phyloP scores from a whole-genome alignment of 1,284 basidiomycete genomes.

The Takashimella tepidaria region DNA sequence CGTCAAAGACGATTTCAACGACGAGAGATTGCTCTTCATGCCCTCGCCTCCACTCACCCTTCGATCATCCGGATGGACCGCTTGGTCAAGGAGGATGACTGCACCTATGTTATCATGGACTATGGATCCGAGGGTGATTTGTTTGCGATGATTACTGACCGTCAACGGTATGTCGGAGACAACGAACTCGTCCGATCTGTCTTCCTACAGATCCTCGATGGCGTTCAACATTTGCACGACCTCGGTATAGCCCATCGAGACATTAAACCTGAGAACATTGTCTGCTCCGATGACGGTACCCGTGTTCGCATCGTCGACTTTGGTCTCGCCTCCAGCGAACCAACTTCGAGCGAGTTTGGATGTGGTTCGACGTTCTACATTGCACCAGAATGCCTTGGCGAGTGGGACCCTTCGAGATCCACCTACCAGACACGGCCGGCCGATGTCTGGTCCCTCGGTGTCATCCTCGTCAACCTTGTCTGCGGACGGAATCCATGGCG shows the following conservation, averaged over 20 bases:
- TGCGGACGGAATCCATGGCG: slow-evolving; percentile 85
- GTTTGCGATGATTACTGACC: slow-evolving; percentile 67
- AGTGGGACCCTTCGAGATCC: slow-evolving; percentile 48
- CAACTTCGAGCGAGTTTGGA: slow-evolving; percentile 82
- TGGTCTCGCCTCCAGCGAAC: slow-evolving; percentile 89
- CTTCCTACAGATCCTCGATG: slow-evolving; percentile 88
- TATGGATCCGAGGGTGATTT: slow-evolving; percentile 83
- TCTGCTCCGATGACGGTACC: slow-evolving; percentile 71
- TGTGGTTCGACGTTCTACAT: slow-evolving; percentile 52
- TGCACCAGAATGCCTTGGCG: slow-evolving; percentile 82
- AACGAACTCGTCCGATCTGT: slow-evolving; percentile 78
- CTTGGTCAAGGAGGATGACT: slow-evolving; percentile 65
- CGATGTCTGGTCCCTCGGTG: slow-evolving; percentile 92
- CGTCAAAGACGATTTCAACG: slow-evolving; percentile 77
- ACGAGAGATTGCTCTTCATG: slow-evolving; percentile 60
- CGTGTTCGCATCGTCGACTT: slow-evolving; percentile 92
- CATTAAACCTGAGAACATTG: slow-evolving; percentile 95
- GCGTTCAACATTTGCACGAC: slow-evolving; percentile 73
- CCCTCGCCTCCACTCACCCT: slow-evolving; percentile 60
- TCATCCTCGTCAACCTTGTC: slow-evolving; percentile 84
- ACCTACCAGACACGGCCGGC: slow-evolving; percentile 66
- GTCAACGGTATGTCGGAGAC: slow-evolving; percentile 64
- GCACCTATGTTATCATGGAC: slow-evolving; percentile 59
- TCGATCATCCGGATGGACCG: slow-evolving; percentile 86
- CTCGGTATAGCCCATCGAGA: slow-evolving; percentile 87